Evolutionary conservation across 345 rosid genomes (phyloP).

Genomic region (Heritiera littoralis): DNA sequence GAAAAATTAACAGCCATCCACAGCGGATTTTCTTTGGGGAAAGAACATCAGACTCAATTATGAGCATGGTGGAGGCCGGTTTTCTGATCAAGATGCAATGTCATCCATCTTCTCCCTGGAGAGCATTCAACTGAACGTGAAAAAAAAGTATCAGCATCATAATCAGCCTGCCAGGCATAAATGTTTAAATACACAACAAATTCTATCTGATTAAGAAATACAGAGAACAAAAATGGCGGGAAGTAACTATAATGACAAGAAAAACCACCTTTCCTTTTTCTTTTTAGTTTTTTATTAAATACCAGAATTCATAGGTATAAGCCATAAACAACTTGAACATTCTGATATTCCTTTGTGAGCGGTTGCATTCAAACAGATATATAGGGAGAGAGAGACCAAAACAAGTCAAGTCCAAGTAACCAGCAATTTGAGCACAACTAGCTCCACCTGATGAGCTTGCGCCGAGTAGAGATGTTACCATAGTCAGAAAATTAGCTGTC

Average conservation of each 20-base stretch:
- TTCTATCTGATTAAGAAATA: not conserved
- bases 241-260: not conserved
- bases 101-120: not conserved
- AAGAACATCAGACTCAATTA: not conserved
- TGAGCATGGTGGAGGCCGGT: not conserved
- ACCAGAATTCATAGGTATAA: not conserved
- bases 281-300: not conserved
- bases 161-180: not conserved
- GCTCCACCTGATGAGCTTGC: not conserved
- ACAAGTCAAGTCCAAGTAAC: not conserved
- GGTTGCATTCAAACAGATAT: conserved; percentile 1
- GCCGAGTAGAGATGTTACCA: conserved; percentile 5
- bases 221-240: not conserved
- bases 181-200: not conserved
- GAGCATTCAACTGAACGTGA: not conserved
- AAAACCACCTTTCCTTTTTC: not conserved
- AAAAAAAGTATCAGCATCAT: not conserved
- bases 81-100: not conserved
- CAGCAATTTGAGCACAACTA: not conserved
- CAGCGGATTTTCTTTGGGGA: not conserved
- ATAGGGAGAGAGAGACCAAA: not conserved
- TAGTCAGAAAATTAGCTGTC: conserved; percentile 27
- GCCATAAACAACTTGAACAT: not conserved
- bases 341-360: not conserved
- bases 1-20: not conserved